Conservation (phyloP, 768 basidiomycete species). For the Porphyrellus cyaneotinctus region DNA sequence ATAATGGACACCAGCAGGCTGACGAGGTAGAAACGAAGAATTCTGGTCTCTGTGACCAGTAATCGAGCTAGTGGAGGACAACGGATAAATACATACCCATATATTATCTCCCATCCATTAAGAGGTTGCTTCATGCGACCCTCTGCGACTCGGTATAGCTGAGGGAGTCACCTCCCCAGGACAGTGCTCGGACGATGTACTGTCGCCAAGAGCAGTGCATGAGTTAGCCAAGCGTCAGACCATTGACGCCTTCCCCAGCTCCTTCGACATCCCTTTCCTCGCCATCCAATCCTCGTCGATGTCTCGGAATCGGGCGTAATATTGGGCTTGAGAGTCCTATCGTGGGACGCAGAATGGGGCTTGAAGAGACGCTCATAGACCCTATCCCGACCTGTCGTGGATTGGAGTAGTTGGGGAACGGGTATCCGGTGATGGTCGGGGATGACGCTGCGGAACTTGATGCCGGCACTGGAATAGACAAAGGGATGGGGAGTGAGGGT, state of each 20-base stretch:
- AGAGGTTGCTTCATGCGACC: conserved; percentile 1
- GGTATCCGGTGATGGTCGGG: conserved; percentile 57
- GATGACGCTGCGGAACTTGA: conserved; percentile 68
- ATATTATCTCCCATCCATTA: background rate
- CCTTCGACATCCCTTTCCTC: conserved; percentile 75
- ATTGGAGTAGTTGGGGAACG: conserved; percentile 40
- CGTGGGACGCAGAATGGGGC: conserved; percentile 69
- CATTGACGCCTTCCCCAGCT: conserved; percentile 71
- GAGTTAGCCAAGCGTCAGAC: conserved; percentile 42
- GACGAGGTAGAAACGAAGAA: too few species aligned
- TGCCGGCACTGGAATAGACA: conserved; percentile 53
- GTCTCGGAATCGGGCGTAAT: conserved; percentile 61
- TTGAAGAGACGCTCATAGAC: conserved; percentile 56
- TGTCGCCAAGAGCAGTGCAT: background rate
- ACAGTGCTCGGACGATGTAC: too few species aligned
- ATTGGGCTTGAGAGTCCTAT: conserved; percentile 76
- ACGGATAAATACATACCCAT: conserved; percentile 2
- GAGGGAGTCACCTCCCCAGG: background rate
- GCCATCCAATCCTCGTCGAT: conserved; percentile 45
- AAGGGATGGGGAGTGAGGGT: conserved; percentile 65
- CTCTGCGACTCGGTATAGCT: background rate
- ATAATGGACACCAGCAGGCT: too few species aligned
- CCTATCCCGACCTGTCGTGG: conserved; percentile 35
- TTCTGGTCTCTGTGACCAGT: background rate
- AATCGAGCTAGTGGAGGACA: background rate